A percentile compares a stretch with the other conserved stretches of the same genome.
These are phyloP conservation scores for Ogataea saltuana DNA, from an alignment of 805 yeast genomes.

Conservation along the genomic window DNA sequence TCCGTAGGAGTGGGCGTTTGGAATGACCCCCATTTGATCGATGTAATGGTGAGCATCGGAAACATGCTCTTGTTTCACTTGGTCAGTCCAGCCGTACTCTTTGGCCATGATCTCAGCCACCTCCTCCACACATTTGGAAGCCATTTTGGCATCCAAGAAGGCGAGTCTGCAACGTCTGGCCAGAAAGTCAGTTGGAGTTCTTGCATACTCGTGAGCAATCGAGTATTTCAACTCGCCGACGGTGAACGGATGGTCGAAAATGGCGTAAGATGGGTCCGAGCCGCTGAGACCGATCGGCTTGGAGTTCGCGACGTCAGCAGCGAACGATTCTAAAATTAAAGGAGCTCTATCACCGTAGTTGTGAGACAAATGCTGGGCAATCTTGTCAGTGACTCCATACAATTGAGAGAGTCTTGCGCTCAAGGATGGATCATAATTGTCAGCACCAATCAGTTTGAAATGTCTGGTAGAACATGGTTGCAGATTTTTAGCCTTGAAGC, in stretches of 20 bases:
- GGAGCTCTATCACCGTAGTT: constrained; percentile 93
- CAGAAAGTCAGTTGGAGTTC: constrained; percentile 86
- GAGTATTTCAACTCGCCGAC: constrained; percentile 88
- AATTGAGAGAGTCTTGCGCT: constrained; percentile 79
- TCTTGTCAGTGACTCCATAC: constrained; percentile 66
- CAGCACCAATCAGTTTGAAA: constrained; percentile 74
- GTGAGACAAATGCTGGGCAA: constrained; percentile 79
- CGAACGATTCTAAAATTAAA: constrained; percentile 60
- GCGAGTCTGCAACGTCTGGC: constrained; percentile 94
- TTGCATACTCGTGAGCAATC: constrained; percentile 76
- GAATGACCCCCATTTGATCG: constrained; percentile 56
- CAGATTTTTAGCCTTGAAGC: constrained; percentile 34
- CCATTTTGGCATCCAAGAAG: constrained; percentile 84
- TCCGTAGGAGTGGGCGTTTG: constrained; percentile 30
- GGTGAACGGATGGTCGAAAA: constrained; percentile 80
- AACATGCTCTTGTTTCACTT: constrained; percentile 54
- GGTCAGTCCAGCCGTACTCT: constrained; percentile 72
- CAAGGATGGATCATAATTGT: constrained; percentile 71
- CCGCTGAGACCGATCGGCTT: constrained; percentile 58
- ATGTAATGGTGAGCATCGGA: constrained; percentile 56
- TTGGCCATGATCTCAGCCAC: constrained; percentile 84
- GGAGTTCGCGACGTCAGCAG: constrained; percentile 54
- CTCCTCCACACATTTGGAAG: constrained; percentile 75
- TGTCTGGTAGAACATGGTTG: constrained; percentile 54
- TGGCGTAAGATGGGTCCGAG: constrained; percentile 36